Base-by-base conservation (phyloP, 108 stramenopile species). In the Cylindrotheca fusiformis region DNA sequence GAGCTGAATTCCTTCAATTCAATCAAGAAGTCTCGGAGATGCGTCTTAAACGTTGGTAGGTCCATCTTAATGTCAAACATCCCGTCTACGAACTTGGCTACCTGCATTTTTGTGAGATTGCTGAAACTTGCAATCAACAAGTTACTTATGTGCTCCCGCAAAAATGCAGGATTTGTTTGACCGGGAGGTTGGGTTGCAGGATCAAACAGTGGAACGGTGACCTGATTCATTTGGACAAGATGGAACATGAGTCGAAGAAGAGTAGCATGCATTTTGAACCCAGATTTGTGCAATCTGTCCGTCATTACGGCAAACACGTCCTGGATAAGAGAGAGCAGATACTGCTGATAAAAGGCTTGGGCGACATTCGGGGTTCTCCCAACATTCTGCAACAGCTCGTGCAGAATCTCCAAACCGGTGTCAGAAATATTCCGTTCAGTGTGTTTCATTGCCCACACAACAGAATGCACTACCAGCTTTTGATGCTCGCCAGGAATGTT, bases 361-460 rank as follows among this genome's bases (percentile, higher is more conserved):
- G 93, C 91, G 41, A 95, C 85, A 63, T 88, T 85, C 23, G 94
- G 97, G 4, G 94, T 87, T 48, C 71, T 79, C 27, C 82, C 89
- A 4, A 99, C 97, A 68, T 98, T 98, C 48, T 74, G 70, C 44
- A 99, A 73, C 32, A 98, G 79, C 66, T 97, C 97, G 62, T 87
- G 65, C 52, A 98, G 82, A 56, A 98, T 98, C 53, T 97, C 97
- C 33, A 98, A 89, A 21, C 97, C 97, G 48, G 95, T 96, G 65
- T 96, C 97, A 33, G 91, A 77, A 60, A 98, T 96, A 65, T 97
- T 98, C 51, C 99, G 78, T 72, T 98, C 99, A 12, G 97, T 98
- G 77, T 99, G 98, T 82, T 98, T 99, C 82, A 99, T 91, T 8
- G 97, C 99, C 99, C 98, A 99, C 32, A 99, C 96, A 60, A 99